These are phyloP conservation scores for Elaphomyces granulatus DNA, from an alignment of 495 filamentous ascomycete genomes.

Conservation along the genomic window DNA sequence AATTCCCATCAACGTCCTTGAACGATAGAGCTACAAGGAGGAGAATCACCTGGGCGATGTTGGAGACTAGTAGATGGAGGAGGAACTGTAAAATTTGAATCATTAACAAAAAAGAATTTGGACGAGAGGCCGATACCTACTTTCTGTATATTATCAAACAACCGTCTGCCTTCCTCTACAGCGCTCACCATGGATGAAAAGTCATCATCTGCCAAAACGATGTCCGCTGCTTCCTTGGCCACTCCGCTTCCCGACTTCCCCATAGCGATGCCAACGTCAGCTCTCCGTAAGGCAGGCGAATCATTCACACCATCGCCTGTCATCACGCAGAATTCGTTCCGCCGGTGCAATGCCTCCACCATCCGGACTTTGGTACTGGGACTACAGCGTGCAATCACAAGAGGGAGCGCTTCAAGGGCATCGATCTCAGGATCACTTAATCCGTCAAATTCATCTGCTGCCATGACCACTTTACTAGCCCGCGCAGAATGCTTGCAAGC, in stretches of 20 bases:
- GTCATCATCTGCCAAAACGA: slow-evolving; percentile 81
- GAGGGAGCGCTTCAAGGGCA: slow-evolving; percentile 42
- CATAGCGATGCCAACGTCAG: slow-evolving; percentile 81
- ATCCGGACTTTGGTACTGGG: slow-evolving; percentile 56
- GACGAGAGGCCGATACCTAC: slow-evolving; percentile 4
- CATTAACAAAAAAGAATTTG: too few relatives aligned
- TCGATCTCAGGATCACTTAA: slow-evolving; percentile 48
- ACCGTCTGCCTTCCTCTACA: slow-evolving; percentile 54
- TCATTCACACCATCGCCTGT: slow-evolving; percentile 81
- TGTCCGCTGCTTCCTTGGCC: slow-evolving; percentile 78
- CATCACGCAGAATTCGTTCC: slow-evolving; percentile 52
- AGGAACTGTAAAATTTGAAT: slow-evolving; percentile 40
- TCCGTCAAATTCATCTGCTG: slow-evolving; percentile 47
- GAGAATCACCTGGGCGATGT: slow-evolving; percentile 60
- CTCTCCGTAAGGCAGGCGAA: slow-evolving; percentile 59
- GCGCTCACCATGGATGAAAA: slow-evolving; percentile 65
- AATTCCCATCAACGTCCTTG: slow-evolving; percentile 46
- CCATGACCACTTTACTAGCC: slow-evolving; percentile 41
- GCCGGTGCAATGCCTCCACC: slow-evolving; percentile 55
- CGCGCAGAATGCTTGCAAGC: too few relatives aligned
- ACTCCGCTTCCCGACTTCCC: slow-evolving; percentile 72
- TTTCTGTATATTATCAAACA: slow-evolving; percentile 76
- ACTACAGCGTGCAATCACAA: slow-evolving; percentile 57
- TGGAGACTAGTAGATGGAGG: slow-evolving; percentile 56
- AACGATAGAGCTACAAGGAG: slow-evolving; percentile 59